Evolutionary conservation across 2,329 filamentous ascomycete genomes (phyloP).

Genomic region (Diplocarpon rosae): DNA sequence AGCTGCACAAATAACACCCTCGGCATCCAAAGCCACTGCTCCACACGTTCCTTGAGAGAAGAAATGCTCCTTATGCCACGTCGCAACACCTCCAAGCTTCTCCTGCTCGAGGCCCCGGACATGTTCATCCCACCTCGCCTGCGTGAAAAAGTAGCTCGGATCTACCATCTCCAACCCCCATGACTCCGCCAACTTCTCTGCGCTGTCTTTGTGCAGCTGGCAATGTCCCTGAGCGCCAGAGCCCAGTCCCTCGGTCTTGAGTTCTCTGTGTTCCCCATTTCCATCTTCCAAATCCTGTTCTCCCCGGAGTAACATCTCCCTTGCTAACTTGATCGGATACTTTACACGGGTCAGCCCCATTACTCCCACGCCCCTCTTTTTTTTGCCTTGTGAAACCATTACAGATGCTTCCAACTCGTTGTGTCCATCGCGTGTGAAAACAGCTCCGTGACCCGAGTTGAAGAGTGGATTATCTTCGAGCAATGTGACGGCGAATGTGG

Average conservation of each 20-base stretch:
- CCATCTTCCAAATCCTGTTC: slow-evolving; percentile 46
- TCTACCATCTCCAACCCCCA: slow-evolving; percentile 62
- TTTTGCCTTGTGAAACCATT: slow-evolving; percentile 65
- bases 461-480: slow-evolving; percentile 76
- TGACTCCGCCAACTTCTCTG: slow-evolving; percentile 54
- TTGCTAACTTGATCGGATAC: slow-evolving; percentile 68
- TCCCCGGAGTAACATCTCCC: slow-evolving; percentile 56
- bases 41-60: slow-evolving; percentile 78
- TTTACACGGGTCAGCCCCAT: slow-evolving; percentile 64
- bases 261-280: slow-evolving; percentile 8
- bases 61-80: slow-evolving; percentile 53
- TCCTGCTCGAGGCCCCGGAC: slow-evolving; percentile 43
- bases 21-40: slow-evolving; percentile 68
- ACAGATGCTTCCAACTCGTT: slow-evolving; percentile 81
- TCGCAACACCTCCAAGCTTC: slow-evolving; percentile 32
- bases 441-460: slow-evolving; percentile 74
- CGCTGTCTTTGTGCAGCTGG: slow-evolving; percentile 54
- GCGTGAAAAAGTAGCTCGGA: slow-evolving; percentile 67
- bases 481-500: slow-evolving; percentile 61
- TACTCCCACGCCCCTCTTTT: slow-evolving; percentile 69
- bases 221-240: slow-evolving; percentile 52
- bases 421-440: slow-evolving; percentile 72
- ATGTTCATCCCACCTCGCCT: slow-evolving; percentile 71
- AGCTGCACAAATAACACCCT: slow-evolving; percentile 60
- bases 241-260: slow-evolving; percentile 9